Percentiles rank a stretch among this genome's conserved stretches.
Conservation (phyloP, 257 asterid genomes). For the Nicotiana otophora region DNA sequence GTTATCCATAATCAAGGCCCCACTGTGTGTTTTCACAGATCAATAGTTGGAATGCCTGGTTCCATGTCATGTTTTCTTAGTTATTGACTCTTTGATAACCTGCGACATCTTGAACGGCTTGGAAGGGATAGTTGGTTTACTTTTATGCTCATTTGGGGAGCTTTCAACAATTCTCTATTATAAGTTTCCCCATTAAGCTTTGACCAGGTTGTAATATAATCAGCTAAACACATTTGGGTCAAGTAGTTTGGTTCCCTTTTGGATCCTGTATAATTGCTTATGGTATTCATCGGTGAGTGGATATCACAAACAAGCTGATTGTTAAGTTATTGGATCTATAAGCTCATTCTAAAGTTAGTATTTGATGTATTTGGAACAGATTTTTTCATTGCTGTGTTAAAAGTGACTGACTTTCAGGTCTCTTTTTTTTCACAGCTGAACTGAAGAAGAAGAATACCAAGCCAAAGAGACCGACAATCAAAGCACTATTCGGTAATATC, state of each 20-base stretch:
- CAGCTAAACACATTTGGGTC: not conserved
- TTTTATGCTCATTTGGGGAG: not conserved
- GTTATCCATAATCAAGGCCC: not conserved
- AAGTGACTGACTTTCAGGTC: conserved; percentile 16
- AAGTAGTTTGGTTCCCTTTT: not conserved
- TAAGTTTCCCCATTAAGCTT: not conserved
- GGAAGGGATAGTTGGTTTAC: not conserved
- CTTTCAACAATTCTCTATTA: not conserved
- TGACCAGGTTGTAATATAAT: not conserved
- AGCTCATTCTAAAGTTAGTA: not conserved
- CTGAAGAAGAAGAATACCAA: conserved; percentile 76
- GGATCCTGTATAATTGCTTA: not conserved
- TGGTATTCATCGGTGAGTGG: not conserved
- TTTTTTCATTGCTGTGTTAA: not conserved
- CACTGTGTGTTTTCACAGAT: not conserved
- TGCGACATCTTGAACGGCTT: not conserved
- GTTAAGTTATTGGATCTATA: not conserved
- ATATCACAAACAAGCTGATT: not conserved
- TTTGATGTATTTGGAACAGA: not conserved
- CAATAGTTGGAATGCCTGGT: not conserved
- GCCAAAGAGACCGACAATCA: conserved; percentile 79
- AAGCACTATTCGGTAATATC: conserved; percentile 70
- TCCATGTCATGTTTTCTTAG: not conserved
- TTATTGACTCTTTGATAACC: not conserved
- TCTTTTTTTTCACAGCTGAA: conserved; percentile 55